Evolutionary conservation across 2,329 filamentous ascomycete species (phyloP), one percentile per base, ranked within the genome.

Genomic region (Cytospora schulzeri): DNA sequence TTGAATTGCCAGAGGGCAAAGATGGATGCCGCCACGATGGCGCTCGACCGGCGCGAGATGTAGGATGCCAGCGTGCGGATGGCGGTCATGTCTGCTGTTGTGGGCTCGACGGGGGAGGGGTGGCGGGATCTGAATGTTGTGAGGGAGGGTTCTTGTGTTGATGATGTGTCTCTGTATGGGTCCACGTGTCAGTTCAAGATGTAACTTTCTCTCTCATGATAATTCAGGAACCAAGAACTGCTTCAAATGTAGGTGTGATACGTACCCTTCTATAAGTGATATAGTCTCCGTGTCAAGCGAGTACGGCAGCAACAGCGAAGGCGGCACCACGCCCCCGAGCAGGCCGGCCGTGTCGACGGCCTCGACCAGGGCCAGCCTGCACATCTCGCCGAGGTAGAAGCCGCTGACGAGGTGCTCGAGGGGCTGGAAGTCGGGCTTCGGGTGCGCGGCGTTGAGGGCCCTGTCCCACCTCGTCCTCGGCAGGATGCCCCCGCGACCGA

Each of bases 331-430:
- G 12, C 86, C 86, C 1, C 83, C 85, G 55, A 89, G 79, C 0
- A 88, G 69, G 0, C 81, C 84, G 0, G 82, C 79, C 0, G 78
- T 80, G 63, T 81, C 75, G 56, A 89, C 81, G 0, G 85, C 86
- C 66, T 90, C 87, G 26, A 88, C 67, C 52, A 89, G 76, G 0
- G 82, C 80, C 15, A 86, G 74, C 22, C 88, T 80, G 68, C 81
- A 85, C 55, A 90, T 82, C 73, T 91, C 88, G 56, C 88, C 88
- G 2, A 91, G 76, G 71, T 91, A 90, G 70, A 84, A 86, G 41
- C 88, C 88, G 69, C 85, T 85, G 51, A 89, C 83, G 67, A 89
- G 77, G 67, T 87, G 80, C 72, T 88, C 86, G 14, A 88, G 73
- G 0, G 86, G 86, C 68, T 89, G 86, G 67, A 88, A 88, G 28